phyloP scores from a whole-genome alignment of 2,329 filamentous ascomycete genomes.

The Tolypocladium amazonense region DNA sequence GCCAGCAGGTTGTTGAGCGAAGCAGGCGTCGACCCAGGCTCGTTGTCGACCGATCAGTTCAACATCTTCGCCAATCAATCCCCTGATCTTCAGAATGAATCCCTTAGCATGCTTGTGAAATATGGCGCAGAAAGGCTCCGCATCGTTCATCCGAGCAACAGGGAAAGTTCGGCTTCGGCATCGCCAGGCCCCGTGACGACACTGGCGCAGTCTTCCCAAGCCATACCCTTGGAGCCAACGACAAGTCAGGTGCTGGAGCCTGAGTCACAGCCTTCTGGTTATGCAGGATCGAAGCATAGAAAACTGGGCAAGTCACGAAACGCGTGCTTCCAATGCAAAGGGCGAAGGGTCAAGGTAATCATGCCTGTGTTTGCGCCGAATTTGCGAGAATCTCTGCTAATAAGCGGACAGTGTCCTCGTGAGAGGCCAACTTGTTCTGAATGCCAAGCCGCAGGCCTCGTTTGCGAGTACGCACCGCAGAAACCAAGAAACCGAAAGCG shows the following conservation, averaged over 20 bases:
- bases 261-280: constrained; percentile 9
- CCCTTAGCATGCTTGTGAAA: constrained; percentile 43
- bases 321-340: constrained; percentile 24
- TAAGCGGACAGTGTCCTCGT: constrained; percentile 25
- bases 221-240: constrained; percentile 13
- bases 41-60: constrained; percentile 44
- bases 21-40: constrained; percentile 38
- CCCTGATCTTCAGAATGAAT: constrained; percentile 42
- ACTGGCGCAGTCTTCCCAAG: constrained; percentile 8
- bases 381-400: constrained; percentile 7
- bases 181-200: constrained; percentile 13
- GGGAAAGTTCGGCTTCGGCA: constrained; percentile 17
- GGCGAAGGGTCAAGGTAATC: constrained; percentile 26
- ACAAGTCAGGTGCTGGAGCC: constrained; percentile 21
- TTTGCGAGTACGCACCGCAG: constrained; percentile 29
- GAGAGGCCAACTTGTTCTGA: constrained; percentile 27
- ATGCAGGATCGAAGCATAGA: constrained; percentile 10
- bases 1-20: constrained; percentile 36
- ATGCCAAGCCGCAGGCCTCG: constrained; percentile 19
- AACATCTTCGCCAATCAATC: constrained; percentile 50
- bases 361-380: background rate
- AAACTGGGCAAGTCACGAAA: constrained; percentile 17
- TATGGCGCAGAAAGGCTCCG: constrained; percentile 47
- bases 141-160: constrained; percentile 42
- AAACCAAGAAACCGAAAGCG: constrained; percentile 11